Conservation (phyloP, 768 basidiomycete species). For the Amanita rubescens region DNA sequence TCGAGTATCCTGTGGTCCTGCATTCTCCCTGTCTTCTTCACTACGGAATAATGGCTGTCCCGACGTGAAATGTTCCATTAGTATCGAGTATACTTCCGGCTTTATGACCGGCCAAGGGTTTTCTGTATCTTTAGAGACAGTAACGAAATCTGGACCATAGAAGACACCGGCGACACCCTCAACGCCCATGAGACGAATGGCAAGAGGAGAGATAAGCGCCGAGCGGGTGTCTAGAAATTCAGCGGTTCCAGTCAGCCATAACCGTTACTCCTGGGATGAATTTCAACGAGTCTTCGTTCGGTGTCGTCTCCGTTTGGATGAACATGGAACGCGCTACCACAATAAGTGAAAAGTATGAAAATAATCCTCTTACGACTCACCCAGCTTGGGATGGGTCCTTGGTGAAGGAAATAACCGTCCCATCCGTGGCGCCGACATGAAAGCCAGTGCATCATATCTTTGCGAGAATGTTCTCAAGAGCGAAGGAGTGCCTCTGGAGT, state of each 20-base stretch:
- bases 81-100: constrained; percentile 90
- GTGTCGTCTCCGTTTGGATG: constrained; percentile 96
- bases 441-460: neutral
- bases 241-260: constrained; percentile 81
- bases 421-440: neutral
- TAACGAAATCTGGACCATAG: constrained; percentile 98
- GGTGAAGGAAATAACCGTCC: neutral
- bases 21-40: constrained; percentile 69
- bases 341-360: neutral
- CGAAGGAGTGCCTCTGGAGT: neutral
- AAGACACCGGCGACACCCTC: constrained; percentile 87
- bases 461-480: neutral
- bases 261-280: constrained; percentile 93
- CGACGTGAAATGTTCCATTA: constrained; percentile 99
- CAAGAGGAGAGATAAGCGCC: constrained; percentile 88
- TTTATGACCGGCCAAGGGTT: constrained; percentile 86
- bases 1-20: constrained; percentile 87
- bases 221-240: constrained; percentile 90
- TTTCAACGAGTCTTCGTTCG: constrained; percentile 95
- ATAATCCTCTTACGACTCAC: neutral
- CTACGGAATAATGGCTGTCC: constrained; percentile 80
- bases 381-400: neutral
- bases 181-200: constrained; percentile 89
- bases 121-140: constrained; percentile 85
- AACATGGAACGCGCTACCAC: constrained; percentile 84